These are phyloP conservation scores for Capronia coronata DNA, from an alignment of 2,329 filamentous ascomycete species.

Conservation along the genomic window DNA sequence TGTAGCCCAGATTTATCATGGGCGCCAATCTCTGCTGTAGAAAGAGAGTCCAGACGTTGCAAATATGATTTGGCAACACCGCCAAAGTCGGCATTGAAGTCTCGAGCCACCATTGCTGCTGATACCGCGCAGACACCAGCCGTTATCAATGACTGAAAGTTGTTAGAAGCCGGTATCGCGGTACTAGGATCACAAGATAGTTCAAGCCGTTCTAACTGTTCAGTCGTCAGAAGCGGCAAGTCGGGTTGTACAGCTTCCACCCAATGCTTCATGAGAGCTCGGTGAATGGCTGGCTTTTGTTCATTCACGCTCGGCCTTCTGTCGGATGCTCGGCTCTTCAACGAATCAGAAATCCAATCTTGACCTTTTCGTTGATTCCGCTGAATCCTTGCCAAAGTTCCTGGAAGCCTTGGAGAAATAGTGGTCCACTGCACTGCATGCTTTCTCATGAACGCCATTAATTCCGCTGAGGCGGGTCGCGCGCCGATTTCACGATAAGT, in stretches of 20 bases:
- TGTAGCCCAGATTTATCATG: not conserved
- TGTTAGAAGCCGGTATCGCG: not conserved
- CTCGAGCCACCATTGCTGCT: not conserved
- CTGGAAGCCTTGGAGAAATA: too few relatives aligned
- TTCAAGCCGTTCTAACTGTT: not conserved
- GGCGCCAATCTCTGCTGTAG: not conserved
- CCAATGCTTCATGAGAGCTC: not conserved
- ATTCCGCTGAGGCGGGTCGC: too few relatives aligned
- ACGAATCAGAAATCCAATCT: not conserved
- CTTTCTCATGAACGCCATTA: too few relatives aligned
- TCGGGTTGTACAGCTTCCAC: not conserved
- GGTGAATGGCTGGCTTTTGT: not conserved
- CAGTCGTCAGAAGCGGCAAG: not conserved
- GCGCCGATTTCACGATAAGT: too few relatives aligned
- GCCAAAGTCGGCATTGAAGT: not conserved
- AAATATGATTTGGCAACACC: not conserved
- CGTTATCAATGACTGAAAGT: not conserved
- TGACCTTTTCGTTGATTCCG: not conserved
- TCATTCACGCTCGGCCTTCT: not conserved
- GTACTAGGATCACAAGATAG: not conserved
- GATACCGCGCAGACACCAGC: conserved; percentile 1
- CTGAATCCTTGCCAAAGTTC: not conserved
- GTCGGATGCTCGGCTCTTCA: not conserved
- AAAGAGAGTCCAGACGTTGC: not conserved
- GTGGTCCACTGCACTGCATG: too few relatives aligned